Conservation (phyloP, 106 monocot genomes). For the Platanthera zijinensis region DNA sequence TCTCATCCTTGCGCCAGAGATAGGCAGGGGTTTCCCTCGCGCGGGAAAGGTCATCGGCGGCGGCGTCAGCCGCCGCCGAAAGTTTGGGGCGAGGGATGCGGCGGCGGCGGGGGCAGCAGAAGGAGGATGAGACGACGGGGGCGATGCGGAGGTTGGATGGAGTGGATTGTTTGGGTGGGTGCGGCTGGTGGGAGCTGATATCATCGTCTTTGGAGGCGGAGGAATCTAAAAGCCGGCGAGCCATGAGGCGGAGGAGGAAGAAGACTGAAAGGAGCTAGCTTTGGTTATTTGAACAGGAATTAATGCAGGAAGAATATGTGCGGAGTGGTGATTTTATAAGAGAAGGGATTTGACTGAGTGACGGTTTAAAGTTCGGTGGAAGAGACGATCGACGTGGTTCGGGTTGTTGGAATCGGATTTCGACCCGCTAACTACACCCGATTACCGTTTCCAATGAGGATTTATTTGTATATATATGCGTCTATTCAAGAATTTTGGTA, state of each 20-base stretch:
- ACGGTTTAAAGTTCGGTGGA: background rate
- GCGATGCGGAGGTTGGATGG: background rate
- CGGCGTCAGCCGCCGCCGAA: background rate
- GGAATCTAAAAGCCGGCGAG: background rate
- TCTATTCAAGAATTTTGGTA: too few relatives aligned
- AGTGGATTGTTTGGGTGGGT: background rate
- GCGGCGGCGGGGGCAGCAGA: constrained; percentile 1
- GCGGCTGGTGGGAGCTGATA: background rate
- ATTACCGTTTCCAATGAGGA: background rate
- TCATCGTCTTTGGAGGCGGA: background rate
- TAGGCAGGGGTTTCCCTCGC: constrained; percentile 22
- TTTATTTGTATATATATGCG: too few relatives aligned
- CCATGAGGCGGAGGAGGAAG: background rate
- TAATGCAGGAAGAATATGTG: too few relatives aligned
- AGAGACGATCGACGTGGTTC: background rate
- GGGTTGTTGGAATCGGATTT: background rate
- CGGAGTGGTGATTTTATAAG: background rate
- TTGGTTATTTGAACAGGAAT: too few relatives aligned
- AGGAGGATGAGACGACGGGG: constrained; percentile 1
- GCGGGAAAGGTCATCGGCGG: constrained; percentile 4
- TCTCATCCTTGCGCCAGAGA: constrained; percentile 38
- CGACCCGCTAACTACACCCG: background rate
- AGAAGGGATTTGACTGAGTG: background rate
- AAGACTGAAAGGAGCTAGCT: background rate
- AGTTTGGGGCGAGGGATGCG: background rate